Base-by-base conservation (phyloP, 2,329 filamentous ascomycete genomes). In the Aspergillus pseudonomiae region DNA sequence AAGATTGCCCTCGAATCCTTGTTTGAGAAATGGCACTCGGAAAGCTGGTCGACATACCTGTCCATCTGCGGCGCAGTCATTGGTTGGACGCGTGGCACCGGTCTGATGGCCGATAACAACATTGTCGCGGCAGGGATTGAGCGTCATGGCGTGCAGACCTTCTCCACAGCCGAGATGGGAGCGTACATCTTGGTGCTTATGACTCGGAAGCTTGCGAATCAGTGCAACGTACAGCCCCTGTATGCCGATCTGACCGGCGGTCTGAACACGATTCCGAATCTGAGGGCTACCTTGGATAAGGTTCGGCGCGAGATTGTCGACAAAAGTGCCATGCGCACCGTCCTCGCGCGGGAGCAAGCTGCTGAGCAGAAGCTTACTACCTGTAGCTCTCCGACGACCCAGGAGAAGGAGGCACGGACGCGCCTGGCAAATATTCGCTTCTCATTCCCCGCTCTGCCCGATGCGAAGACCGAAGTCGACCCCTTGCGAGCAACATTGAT, bases 121-220 rank as follows among this genome's bases (percentile, higher is more conserved):
- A 89, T 98, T 71, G 94, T 98, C 68, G 95, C 95, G 41, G 94
- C 98, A 78, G 95, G 94, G 64, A 93, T 99, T 61, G 95, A 99
- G 84, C 92, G 92, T 72, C 95, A 96, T 69, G 95, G 95, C 73
- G 95, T 98, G 28, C 93, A 95, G 72, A 99, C 95, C 4, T 99
- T 99, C 85, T 98, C 94, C 10, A 95, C 98, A 81, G 93, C 97
- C 78, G 95, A 99, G 81, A 99, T 99, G 95, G 95, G 96, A 19
- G 99, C 99, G 85, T 99, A 99, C 81, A 82, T 99, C 69, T 88
- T 99, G 54, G 94, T 95, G 70, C 87, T 99, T 59, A 97, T 99
- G 95, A 91, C 94, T 1, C 94, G 94, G 41, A 87, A 90, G 32
- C 91, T 99, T 72, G 94, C 97, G 70, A 93, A 99, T 76, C 88